A percentile compares a stretch with the other conserved stretches of the same genome.
Evolutionary conservation across 176 grass and related monocot species (phyloP).

Genomic region (Oryza rufipogon): DNA sequence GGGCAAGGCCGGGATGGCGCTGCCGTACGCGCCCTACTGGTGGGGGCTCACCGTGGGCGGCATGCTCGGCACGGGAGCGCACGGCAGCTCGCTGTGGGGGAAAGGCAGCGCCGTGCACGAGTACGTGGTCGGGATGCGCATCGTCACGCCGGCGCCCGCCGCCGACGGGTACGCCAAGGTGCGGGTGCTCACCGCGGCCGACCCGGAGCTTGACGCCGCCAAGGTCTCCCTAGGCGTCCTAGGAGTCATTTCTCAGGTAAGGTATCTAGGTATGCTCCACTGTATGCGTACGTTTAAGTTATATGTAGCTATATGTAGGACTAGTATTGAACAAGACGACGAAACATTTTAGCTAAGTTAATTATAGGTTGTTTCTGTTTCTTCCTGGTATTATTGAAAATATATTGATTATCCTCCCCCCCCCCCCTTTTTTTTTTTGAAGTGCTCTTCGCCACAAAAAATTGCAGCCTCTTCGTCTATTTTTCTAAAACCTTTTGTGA

Average conservation of each 20-base stretch:
- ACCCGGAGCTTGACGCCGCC: slow-evolving; percentile 65
- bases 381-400: not conserved
- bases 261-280: no score
- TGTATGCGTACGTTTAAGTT: no score
- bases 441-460: not conserved
- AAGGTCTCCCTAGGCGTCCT: slow-evolving; percentile 92
- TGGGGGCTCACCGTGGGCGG: slow-evolving; percentile 78
- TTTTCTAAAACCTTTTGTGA: not conserved
- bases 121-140: slow-evolving; percentile 69
- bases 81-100: slow-evolving; percentile 77
- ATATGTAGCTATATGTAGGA: no score
- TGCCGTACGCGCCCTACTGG: slow-evolving; percentile 76
- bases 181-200: slow-evolving; percentile 28
- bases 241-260: slow-evolving; percentile 79
- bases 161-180: slow-evolving; percentile 57
- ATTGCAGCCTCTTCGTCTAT: not conserved
- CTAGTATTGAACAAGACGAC: no score
- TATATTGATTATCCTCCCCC: not conserved
- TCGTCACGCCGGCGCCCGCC: slow-evolving; percentile 63
- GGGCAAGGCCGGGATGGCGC: slow-evolving; percentile 50
- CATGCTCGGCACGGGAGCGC: slow-evolving; percentile 69
- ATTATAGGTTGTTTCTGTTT: not conserved
- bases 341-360: no score
- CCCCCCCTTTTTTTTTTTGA: not conserved
- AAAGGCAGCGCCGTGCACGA: slow-evolving; percentile 86